Conservation (phyloP, 2,329 filamentous ascomycete genomes). For the Fusarium sp. region DNA sequence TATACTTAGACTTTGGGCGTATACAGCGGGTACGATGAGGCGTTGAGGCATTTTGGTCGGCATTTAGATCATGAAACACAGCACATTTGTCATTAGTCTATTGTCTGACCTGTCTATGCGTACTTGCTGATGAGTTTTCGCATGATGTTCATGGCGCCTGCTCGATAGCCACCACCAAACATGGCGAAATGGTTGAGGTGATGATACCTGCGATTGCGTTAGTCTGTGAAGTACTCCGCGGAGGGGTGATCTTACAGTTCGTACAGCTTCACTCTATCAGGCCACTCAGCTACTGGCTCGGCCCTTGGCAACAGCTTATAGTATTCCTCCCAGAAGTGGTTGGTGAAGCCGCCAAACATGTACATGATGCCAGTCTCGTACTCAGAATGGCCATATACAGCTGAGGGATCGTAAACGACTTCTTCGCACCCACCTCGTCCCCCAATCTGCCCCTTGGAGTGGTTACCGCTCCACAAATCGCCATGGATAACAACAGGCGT, state of each 20-base stretch:
- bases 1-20: conserved; percentile 41
- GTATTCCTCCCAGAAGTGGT: conserved; percentile 81
- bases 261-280: conserved; percentile 85
- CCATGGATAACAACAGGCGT: conserved; percentile 88
- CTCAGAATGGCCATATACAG: conserved; percentile 88
- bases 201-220: conserved; percentile 73
- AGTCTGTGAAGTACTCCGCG: conserved; percentile 3
- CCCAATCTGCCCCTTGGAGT: conserved; percentile 74
- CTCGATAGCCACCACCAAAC: conserved; percentile 84
- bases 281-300: conserved; percentile 84
- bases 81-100: conserved; percentile 18
- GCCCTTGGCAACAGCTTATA: conserved; percentile 79
- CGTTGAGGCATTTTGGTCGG: conserved; percentile 43
- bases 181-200: conserved; percentile 90
- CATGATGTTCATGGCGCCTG: conserved; percentile 85
- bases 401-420: conserved; percentile 85
- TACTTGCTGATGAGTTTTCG: conserved; percentile 79
- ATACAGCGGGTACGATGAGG: conserved; percentile 47
- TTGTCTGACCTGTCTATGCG: conserved; percentile 52
- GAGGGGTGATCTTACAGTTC: conserved; percentile 71
- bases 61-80: conserved; percentile 31
- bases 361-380: conserved; percentile 94
- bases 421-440: conserved; percentile 71
- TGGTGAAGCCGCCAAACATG: conserved; percentile 93
- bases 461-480: conserved; percentile 94